A percentile compares a stretch with the other conserved stretches of the same genome.
Evolutionary conservation across 129 eudicot genomes (phyloP).

Genomic region (Saposhnikovia divaricata): DNA sequence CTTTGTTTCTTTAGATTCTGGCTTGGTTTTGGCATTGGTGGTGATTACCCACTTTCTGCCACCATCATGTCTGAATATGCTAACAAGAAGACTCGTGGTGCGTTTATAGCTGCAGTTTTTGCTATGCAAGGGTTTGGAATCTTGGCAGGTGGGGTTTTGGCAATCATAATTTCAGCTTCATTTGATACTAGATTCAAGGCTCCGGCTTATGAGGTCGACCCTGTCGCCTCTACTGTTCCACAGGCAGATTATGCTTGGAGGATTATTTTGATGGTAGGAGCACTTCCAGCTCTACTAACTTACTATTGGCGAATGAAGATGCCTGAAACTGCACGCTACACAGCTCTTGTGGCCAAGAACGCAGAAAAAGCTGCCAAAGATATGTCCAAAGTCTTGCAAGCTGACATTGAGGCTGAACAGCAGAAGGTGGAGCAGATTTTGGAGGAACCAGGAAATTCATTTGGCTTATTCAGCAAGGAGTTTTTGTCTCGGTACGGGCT

Average conservation of each 20-base stretch:
- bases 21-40: slow-evolving; percentile 60
- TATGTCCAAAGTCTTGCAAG: slow-evolving; percentile 42
- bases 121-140: slow-evolving; percentile 66
- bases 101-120: slow-evolving; percentile 52
- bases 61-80: slow-evolving; percentile 61
- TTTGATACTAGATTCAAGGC: slow-evolving; percentile 31
- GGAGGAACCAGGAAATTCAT: slow-evolving; percentile 2
- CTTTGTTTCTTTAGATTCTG: slow-evolving; percentile 55
- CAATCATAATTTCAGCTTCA: slow-evolving; percentile 24
- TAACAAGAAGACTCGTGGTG: slow-evolving; percentile 48
- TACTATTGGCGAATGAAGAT: slow-evolving; percentile 54
- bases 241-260: slow-evolving; percentile 53
- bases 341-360: slow-evolving; percentile 40
- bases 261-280: slow-evolving; percentile 43
- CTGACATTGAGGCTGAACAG: slow-evolving; percentile 33
- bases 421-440: slow-evolving; percentile 20
- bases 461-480: slow-evolving; percentile 35
- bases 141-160: slow-evolving; percentile 44
- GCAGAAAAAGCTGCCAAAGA: slow-evolving; percentile 43
- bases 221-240: slow-evolving; percentile 27
- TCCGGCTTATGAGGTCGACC: slow-evolving; percentile 37
- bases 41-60: slow-evolving; percentile 55
- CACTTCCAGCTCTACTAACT: slow-evolving; percentile 41
- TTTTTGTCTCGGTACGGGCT: slow-evolving; percentile 37
- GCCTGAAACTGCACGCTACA: slow-evolving; percentile 56